Evolutionary conservation across 805 yeast species (phyloP).

Genomic region (Metschnikowia reukaufii): DNA sequence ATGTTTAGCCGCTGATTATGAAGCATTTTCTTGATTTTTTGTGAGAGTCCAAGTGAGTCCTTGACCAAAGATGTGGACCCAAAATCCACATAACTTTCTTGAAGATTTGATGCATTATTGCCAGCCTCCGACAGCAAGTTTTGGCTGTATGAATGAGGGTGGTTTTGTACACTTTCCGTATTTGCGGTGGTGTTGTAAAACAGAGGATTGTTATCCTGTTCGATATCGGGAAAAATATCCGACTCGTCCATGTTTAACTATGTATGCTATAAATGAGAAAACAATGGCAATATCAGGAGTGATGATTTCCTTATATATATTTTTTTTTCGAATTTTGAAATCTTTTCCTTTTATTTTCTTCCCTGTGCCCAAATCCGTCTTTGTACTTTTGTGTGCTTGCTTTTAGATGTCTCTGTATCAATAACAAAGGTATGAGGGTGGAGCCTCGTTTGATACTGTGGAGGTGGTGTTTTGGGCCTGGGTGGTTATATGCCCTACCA

Average conservation of each 20-base stretch:
- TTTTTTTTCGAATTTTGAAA: too few species aligned
- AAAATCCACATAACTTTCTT: constrained; percentile 18
- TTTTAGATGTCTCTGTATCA: not conserved
- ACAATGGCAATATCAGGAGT: too few species aligned
- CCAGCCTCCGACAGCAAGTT: constrained; percentile 1
- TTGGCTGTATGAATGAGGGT: not conserved
- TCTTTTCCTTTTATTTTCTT: not conserved
- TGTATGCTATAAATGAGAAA: not conserved
- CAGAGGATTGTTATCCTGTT: constrained; percentile 47
- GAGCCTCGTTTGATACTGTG: not conserved
- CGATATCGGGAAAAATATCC: constrained; percentile 38
- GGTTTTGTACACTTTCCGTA: constrained; percentile 12
- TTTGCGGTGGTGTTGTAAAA: constrained; percentile 34
- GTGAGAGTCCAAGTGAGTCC: constrained; percentile 20
- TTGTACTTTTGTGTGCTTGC: not conserved
- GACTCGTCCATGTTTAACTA: constrained; percentile 16
- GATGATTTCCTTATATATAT: too few species aligned
- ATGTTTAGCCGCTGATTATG: constrained; percentile 28
- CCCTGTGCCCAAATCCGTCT: not conserved
- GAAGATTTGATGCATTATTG: constrained; percentile 7
- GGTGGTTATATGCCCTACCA: not conserved
- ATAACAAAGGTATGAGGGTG: not conserved
- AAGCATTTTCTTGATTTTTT: constrained; percentile 28
- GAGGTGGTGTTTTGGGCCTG: not conserved
- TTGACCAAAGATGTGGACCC: constrained; percentile 19